These are phyloP conservation scores for Naganishia cerealis DNA, from an alignment of 1,284 basidiomycete genomes.

Conservation along the genomic window DNA sequence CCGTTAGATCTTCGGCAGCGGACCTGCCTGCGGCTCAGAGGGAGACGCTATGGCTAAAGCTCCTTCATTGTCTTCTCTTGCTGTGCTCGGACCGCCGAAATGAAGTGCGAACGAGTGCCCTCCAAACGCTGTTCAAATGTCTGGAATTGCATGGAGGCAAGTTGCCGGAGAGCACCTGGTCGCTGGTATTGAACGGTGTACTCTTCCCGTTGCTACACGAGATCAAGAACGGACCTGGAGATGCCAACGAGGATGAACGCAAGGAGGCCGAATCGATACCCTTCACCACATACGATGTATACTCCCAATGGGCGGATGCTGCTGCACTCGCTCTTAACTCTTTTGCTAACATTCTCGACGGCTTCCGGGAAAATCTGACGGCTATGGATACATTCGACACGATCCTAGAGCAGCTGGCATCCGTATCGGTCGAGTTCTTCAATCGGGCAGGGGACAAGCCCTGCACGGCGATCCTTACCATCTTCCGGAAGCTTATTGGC, in stretches of 20 bases:
- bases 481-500: constrained; percentile 6
- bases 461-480: constrained; percentile 8
- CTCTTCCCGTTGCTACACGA: constrained; percentile 82
- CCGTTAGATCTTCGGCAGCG: constrained; percentile 69
- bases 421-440: constrained; percentile 17
- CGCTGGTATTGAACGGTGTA: constrained; percentile 80
- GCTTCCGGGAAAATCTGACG: not conserved
- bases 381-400: not conserved
- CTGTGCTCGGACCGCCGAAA: constrained; percentile 77
- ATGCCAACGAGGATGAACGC: constrained; percentile 14
- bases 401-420: constrained; percentile 1
- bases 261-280: constrained; percentile 33
- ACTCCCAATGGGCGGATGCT: constrained; percentile 13
- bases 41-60: constrained; percentile 85
- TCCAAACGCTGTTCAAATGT: constrained; percentile 90
- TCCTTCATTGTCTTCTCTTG: constrained; percentile 77
- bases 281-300: constrained; percentile 25
- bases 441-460: constrained; percentile 13
- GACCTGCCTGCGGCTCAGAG: constrained; percentile 62
- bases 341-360: constrained; percentile 12
- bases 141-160: constrained; percentile 88
- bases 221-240: constrained; percentile 67
- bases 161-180: constrained; percentile 77
- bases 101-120: constrained; percentile 87
- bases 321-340: constrained; percentile 15